These are phyloP conservation scores for Simplicillium sp. DNA, from an alignment of 2,329 filamentous ascomycete genomes.

Conservation along the genomic window DNA sequence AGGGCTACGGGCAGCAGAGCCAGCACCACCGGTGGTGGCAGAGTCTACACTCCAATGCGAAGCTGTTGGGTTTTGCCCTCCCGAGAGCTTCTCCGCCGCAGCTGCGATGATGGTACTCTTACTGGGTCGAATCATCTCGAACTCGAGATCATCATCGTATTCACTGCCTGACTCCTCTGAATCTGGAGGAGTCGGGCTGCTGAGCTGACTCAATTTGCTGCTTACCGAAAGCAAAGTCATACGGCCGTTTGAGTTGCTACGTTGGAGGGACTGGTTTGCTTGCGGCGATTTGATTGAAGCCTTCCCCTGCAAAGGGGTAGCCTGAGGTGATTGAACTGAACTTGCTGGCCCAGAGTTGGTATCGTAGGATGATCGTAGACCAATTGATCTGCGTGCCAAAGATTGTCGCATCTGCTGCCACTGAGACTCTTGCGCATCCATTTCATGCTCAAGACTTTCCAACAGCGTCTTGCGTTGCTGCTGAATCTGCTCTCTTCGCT, in stretches of 20 bases:
- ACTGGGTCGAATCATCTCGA: constrained; percentile 19
- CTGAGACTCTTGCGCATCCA: constrained; percentile 48
- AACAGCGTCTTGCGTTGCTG: constrained; percentile 38
- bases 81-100: constrained; percentile 2
- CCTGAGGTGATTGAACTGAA: too few species aligned
- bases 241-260: background rate
- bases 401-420: constrained; percentile 50
- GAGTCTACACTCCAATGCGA: constrained; percentile 8
- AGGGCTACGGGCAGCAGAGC: constrained; percentile 11
- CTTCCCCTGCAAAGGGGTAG: too few species aligned
- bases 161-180: constrained; percentile 35
- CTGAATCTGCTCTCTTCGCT: constrained; percentile 25
- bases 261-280: too few species aligned
- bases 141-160: constrained; percentile 16
- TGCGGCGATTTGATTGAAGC: too few species aligned
- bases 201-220: constrained; percentile 23
- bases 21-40: constrained; percentile 1
- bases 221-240: constrained; percentile 26
- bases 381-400: constrained; percentile 36
- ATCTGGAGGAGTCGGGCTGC: constrained; percentile 46
- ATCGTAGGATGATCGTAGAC: constrained; percentile 33
- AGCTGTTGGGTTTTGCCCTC: too few species aligned
- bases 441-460: constrained; percentile 51
- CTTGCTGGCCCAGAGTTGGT: too few species aligned
- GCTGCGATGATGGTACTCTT: background rate